Base-by-base conservation (phyloP, 768 basidiomycete species). In the Termitomyces sp. region DNA sequence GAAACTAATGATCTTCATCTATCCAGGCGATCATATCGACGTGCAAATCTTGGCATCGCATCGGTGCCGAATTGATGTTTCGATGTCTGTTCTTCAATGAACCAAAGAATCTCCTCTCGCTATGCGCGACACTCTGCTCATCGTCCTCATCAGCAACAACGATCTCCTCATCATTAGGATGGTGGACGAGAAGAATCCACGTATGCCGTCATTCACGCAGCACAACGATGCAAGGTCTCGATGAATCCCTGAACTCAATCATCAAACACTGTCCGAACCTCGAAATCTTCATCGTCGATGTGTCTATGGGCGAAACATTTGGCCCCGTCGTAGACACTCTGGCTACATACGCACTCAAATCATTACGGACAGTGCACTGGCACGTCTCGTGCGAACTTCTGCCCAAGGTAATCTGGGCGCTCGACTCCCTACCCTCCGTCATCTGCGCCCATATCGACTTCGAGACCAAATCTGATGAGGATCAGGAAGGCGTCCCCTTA, bases 131-230 rank as follows among this genome's bases (percentile, higher is more conserved):
- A 43, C 73, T 90, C 19, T 79, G 83, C 62, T 71, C 76, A 9
- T 73, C 78, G 1, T 66, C 79, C 0, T 62, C 72, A 0, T 48
- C 64, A 19, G 63, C 73, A 1, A 71, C 68, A 3, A 75, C 75
- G 2, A 61, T 72, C 9, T 76, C 80, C 6, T 69, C 77, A 0
- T 79, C 82, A 0, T 69, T 86, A 1, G 88, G 88, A 5, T 87
- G 86, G 85, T 88, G 85, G 82, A 81, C 86, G 0, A 78, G 78
- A 34, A 77, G 88, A n/a, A 72, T 92, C n/a, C 89, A 92, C 54
- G 73, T 90, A 29, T 77, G 80, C 2, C 79, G 82, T 9, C 82
- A 80, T 31, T 72, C 71, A 6, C 74, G 69, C 9, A 74, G 71
- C 5, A 68, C 75, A 2, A 76, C 77, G 6, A 72, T 81, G 63